A percentile compares a stretch with the other conserved stretches of the same genome.
phyloP scores from a whole-genome alignment of 192 early-diverging fungal genomes.

The Mortierella claussenii region DNA sequence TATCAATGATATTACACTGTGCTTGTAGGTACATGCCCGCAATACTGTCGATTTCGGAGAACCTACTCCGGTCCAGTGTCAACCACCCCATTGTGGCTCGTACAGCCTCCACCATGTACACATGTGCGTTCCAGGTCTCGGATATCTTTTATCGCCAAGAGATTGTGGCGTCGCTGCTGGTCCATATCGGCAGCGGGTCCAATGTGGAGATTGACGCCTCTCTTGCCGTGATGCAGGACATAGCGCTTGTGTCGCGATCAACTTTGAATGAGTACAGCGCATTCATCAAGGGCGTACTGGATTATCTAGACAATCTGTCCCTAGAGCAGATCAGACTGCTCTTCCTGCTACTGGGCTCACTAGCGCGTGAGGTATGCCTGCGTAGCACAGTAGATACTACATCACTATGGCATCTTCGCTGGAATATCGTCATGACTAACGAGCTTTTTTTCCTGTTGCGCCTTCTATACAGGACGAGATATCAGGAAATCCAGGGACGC shows the following conservation, averaged over 20 bases:
- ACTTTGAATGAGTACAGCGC: slow-evolving; percentile 68
- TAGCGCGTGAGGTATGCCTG: slow-evolving; percentile 63
- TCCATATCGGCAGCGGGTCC: slow-evolving; percentile 80
- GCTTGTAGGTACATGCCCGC: slow-evolving; percentile 54
- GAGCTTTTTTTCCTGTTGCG: not conserved
- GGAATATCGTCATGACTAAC: no score
- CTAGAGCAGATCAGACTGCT: slow-evolving; percentile 72
- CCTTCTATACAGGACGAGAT: slow-evolving; percentile 51
- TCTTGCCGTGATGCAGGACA: slow-evolving; percentile 60
- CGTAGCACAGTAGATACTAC: no score
- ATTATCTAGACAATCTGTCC: slow-evolving; percentile 76
- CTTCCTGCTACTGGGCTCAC: slow-evolving; percentile 72
- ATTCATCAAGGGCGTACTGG: slow-evolving; percentile 78
- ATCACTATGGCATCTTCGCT: no score
- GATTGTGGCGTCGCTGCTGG: slow-evolving; percentile 78
- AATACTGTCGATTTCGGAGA: slow-evolving; percentile 69
- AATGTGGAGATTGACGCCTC: slow-evolving; percentile 72
- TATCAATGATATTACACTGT: not conserved
- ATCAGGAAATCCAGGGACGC: slow-evolving; percentile 46
- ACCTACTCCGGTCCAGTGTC: slow-evolving; percentile 65
- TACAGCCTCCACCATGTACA: slow-evolving; percentile 61
- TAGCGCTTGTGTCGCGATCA: slow-evolving; percentile 60
- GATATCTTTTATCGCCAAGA: slow-evolving; percentile 81
- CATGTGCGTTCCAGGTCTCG: slow-evolving; percentile 62
- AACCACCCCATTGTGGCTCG: slow-evolving; percentile 54